Evolutionary conservation across 495 filamentous ascomycete species (phyloP), one percentile per base, ranked within the genome.

Genomic region (Jackrogersella minutella): DNA sequence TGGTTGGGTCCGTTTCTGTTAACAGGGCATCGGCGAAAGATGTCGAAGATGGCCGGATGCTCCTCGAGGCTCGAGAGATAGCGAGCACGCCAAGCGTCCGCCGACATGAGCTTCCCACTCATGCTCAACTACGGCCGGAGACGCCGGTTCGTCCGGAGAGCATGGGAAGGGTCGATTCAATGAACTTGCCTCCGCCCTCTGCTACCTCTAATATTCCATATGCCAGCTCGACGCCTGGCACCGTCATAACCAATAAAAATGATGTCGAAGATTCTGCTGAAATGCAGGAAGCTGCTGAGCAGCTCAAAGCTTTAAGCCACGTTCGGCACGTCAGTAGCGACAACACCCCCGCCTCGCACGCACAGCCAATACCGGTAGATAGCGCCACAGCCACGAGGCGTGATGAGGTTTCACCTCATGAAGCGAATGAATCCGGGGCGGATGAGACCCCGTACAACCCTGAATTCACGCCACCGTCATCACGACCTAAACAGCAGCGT

Each of bases 281-380:
- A 71, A 85, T 86, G 82, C 80, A 84, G 40, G 82, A 85, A 70
- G 84, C 84, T 39, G 84, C 84, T 9, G 82, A 84, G 62, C 84
- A 85, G 69, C 77, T 86, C 24, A 85, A 85, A 62, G 82, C 82
- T 24, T 62, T 86, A n/a, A 85, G 83, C 56, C 83, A 86, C 60
- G 81, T 85, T 33, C 77, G 84, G 17, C 81, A 79, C 53, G 56
- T 78, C 17, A 80, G 79, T 51, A 81, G 80, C 34, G 82, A 82
- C 8, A 68, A 68, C 1, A 57, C 64, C 37, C 46, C 78, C 39
- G 70, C 54, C 40, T 51, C 58, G 52, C 74, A 64, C 22, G 34
- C 59, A 43, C 68, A 66, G 33, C 41, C 64, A 11, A 69, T 47
- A 1, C 54, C 67, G 13, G 41, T 37, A 16, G 72, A 67, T 28